A percentile compares a stretch with the other conserved stretches of the same genome.
These are phyloP conservation scores for Aspergillus nanangensis DNA, from an alignment of 495 filamentous ascomycete genomes.

Conservation along the genomic window DNA sequence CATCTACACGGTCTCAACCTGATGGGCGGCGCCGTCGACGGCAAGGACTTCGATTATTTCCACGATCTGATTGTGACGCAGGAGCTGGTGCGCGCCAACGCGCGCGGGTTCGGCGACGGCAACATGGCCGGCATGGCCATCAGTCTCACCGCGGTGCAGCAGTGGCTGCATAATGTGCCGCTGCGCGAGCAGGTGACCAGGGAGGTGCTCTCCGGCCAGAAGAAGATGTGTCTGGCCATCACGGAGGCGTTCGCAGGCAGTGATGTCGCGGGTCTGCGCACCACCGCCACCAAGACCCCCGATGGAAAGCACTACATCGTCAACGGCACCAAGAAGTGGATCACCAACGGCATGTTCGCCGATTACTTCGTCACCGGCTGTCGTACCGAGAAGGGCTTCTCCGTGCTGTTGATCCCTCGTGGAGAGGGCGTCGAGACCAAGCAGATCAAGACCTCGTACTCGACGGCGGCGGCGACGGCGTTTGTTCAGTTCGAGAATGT, in stretches of 20 bases:
- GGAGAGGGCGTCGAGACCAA: slow-evolving; percentile 67
- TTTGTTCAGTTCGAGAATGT: slow-evolving; percentile 84
- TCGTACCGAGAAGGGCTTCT: slow-evolving; percentile 76
- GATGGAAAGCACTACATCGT: slow-evolving; percentile 84
- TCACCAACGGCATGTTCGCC: slow-evolving; percentile 80
- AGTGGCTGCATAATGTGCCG: slow-evolving; percentile 65
- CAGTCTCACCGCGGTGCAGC: slow-evolving; percentile 73
- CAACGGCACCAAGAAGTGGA: slow-evolving; percentile 92
- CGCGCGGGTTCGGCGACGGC: slow-evolving; percentile 57
- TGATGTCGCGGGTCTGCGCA: slow-evolving; percentile 79
- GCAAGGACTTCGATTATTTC: slow-evolving; percentile 84
- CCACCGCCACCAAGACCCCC: slow-evolving; percentile 73
- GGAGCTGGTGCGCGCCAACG: slow-evolving; percentile 66
- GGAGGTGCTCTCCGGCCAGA: slow-evolving; percentile 75
- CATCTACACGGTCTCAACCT: slow-evolving; percentile 69
- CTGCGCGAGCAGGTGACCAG: slow-evolving; percentile 62
- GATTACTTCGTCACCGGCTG: slow-evolving; percentile 85
- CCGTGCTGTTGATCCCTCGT: slow-evolving; percentile 71
- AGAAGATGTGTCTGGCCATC: slow-evolving; percentile 84
- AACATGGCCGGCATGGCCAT: slow-evolving; percentile 80
- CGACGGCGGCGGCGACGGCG: slow-evolving; percentile 70
- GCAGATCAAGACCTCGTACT: slow-evolving; percentile 84
- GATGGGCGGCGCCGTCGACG: slow-evolving; percentile 65
- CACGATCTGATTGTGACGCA: slow-evolving; percentile 76
- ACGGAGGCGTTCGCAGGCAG: slow-evolving; percentile 88